Evolutionary conservation across 768 basidiomycete species (phyloP).

Genomic region (Suillus americanus): DNA sequence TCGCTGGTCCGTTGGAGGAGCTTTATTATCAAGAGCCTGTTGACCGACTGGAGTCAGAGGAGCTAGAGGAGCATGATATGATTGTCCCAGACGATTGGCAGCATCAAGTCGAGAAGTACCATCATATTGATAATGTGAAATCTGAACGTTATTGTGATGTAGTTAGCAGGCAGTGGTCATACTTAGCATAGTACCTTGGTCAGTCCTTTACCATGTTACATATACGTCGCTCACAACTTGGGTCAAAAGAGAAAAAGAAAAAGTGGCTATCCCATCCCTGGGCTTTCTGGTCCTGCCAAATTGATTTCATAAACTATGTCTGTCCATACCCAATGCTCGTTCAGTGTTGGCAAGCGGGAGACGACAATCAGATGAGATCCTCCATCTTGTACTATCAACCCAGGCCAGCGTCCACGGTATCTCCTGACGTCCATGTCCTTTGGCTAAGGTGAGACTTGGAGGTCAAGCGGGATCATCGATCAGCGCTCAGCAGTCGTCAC

Average conservation of each 20-base stretch:
- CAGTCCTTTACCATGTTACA: not conserved
- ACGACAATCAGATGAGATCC: conserved; percentile 14
- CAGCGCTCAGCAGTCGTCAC: not conserved
- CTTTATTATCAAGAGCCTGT: not conserved
- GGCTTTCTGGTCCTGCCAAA: not conserved
- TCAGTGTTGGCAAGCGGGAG: not conserved
- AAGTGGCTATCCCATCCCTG: not conserved
- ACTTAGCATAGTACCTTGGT: not conserved
- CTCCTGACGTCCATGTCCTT: conserved; percentile 5
- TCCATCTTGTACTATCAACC: conserved; percentile 38
- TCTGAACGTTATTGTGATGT: not conserved
- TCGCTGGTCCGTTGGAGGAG: not conserved
- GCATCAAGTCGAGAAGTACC: not conserved
- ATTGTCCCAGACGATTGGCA: not conserved
- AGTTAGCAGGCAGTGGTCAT: not conserved
- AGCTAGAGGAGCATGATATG: not conserved
- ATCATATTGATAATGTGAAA: not conserved
- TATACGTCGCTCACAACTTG: not conserved
- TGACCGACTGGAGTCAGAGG: not conserved
- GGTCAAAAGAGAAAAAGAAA: no score
- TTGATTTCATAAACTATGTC: not conserved
- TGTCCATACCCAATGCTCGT: not conserved
- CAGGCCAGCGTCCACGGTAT: conserved; percentile 27
- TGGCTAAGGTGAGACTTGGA: conserved; percentile 6
- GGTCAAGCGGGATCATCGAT: not conserved